phyloP scores from a whole-genome alignment of 2,329 filamentous ascomycete species.

The Microsporum ferrugineum region DNA sequence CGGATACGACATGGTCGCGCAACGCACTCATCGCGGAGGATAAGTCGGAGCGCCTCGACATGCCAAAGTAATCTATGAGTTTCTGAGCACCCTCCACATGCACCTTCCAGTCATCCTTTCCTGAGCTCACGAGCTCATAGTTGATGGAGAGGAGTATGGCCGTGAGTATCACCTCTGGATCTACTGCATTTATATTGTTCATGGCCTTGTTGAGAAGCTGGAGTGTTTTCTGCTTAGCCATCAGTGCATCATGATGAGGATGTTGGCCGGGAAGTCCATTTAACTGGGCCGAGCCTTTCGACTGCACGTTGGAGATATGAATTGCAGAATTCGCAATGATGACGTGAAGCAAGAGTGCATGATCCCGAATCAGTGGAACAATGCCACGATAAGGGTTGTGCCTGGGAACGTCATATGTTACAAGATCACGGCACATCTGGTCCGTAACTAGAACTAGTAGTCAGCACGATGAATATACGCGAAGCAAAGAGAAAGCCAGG shows the following conservation, averaged over 20 bases:
- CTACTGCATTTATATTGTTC: conserved; percentile 17
- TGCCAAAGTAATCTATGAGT: conserved; percentile 24
- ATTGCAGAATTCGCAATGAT: conserved; percentile 8
- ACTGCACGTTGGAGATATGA: conserved; percentile 4
- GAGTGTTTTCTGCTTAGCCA: conserved; percentile 31
- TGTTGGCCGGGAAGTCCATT: not conserved
- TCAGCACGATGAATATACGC: not conserved
- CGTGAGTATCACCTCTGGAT: conserved; percentile 31
- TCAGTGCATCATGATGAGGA: conserved; percentile 1
- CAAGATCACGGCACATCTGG: conserved; percentile 3
- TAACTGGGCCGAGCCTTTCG: not conserved
- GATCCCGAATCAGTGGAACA: conserved; percentile 5
- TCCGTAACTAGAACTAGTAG: conserved; percentile 14
- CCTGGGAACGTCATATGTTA: conserved; percentile 6
- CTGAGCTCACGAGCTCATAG: conserved; percentile 41
- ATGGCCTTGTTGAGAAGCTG: conserved; percentile 30
- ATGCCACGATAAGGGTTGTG: conserved; percentile 9
- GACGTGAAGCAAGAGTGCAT: conserved; percentile 5
- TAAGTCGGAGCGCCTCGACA: not conserved
- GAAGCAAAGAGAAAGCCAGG: not conserved
- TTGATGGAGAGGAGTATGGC: conserved; percentile 20
- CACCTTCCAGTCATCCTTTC: conserved; percentile 41
- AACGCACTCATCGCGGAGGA: not conserved
- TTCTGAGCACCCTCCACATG: conserved; percentile 42
- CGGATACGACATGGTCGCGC: conserved; percentile 20